Base-by-base conservation (phyloP, 2,329 filamentous ascomycete species). In the Talaromyces sp. region DNA sequence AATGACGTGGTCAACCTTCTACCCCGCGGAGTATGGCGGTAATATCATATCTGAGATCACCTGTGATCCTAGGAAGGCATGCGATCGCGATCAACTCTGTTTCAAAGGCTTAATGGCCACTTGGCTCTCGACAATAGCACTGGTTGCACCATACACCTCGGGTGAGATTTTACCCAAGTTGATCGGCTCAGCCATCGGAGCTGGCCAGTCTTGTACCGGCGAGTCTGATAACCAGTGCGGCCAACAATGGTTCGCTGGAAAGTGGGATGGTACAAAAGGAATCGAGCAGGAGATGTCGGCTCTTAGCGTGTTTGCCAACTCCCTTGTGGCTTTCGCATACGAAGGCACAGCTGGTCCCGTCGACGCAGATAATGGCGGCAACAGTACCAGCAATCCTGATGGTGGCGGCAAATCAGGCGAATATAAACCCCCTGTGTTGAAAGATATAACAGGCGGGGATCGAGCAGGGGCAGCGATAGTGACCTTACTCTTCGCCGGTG, bases 51-150 rank as follows among this genome's bases (percentile, higher is more conserved):
- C 79, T 66, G 87, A 89, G 70, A 76, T 79, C 42, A 80, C 83
- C 14, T 89, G 87, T 69, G 87, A 89, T 69, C 73, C 69, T 54
- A 68, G 78, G 62, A 70, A 76, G 65, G 79, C 73, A 10, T 89
- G 87, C 74, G 84, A 87, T 71, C 78, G 82, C 23, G 86, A 89
- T 65, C 85, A 88, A 72, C 82, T 80, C 53, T 83, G 82, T 1
- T 89, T 89, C 80, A 89, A 89, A 73, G 85, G 85, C 12, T 89
- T 87, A 69, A 78, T 89, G 6, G 76, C 82, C 0, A 83, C 86
- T 44, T 89, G 85, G 81, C 78, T 81, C 75, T 85, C 83, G 16
- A 77, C 81, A 4, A 80, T 84, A 5, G 81, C 80, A 0, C 82
- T 87, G 66, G 76, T 87, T 63, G 85, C 84, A 0, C 86, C 86